Evolutionary conservation across 208 protist genomes (phyloP).

Genomic region (Trypanosoma vivax): DNA sequence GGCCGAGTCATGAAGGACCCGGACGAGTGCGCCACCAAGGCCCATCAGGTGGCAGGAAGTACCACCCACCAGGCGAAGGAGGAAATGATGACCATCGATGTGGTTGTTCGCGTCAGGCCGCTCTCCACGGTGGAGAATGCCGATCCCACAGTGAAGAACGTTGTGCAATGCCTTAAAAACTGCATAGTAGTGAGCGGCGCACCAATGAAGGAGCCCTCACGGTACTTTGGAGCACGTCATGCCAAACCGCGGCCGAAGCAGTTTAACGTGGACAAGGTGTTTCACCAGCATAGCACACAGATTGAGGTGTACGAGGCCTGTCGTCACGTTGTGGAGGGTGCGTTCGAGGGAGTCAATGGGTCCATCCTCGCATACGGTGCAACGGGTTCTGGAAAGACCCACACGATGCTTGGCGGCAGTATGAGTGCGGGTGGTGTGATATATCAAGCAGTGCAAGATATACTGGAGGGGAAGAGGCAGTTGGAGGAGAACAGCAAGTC

Average conservation of each 20-base stretch:
- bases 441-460: conserved; percentile 72
- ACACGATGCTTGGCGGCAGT: conserved; percentile 85
- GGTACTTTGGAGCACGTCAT: conserved; percentile 16
- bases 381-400: conserved; percentile 85
- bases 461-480: conserved; percentile 61
- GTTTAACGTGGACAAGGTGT: conserved; percentile 67
- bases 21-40: too few species aligned
- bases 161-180: conserved; percentile 62
- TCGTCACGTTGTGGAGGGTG: conserved; percentile 48
- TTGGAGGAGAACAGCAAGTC: conserved; percentile 46
- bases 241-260: conserved; percentile 31
- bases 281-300: conserved; percentile 59
- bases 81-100: conserved; percentile 26
- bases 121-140: conserved; percentile 61
- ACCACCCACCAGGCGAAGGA: too few species aligned
- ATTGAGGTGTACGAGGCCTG: conserved; percentile 71
- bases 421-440: conserved; percentile 72
- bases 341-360: conserved; percentile 80
- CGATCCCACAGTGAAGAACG: conserved; percentile 44
- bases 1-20: too few species aligned
- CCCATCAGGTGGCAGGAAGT: too few species aligned
- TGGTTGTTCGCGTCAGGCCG: conserved; percentile 67
- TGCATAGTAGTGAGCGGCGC: conserved; percentile 42
- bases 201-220: neutral
- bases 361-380: conserved; percentile 85